Evolutionary conservation across 139 green algal genomes (phyloP).

Genomic region (Gonium pectorale): DNA sequence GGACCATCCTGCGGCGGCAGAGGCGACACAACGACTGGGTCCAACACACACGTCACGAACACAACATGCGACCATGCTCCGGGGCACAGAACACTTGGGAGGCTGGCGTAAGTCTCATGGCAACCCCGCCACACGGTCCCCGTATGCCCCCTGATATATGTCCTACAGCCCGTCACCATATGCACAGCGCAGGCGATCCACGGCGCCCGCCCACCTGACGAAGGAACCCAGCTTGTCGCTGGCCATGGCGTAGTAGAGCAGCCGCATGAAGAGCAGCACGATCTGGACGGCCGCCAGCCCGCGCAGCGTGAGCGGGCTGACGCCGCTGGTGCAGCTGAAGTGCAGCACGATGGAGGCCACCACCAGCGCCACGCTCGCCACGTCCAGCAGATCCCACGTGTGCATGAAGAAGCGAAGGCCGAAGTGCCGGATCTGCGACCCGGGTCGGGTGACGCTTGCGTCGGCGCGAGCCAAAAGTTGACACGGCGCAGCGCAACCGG

Average conservation of each 20-base stretch:
- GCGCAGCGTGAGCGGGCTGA: slow-evolving; percentile 5
- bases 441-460: not conserved
- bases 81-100: no score
- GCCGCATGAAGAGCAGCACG: slow-evolving; percentile 37
- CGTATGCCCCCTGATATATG: no score
- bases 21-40: no score
- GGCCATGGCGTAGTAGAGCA: slow-evolving; percentile 36
- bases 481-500: no score
- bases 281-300: slow-evolving; percentile 12
- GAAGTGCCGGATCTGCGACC: slow-evolving; percentile 25
- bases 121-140: no score
- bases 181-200: not conserved
- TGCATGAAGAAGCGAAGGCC: slow-evolving; percentile 1
- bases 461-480: no score
- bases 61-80: no score
- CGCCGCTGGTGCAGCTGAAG: not conserved
- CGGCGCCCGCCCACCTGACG: not conserved
- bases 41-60: no score
- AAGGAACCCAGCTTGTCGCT: slow-evolving; percentile 18
- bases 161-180: no score
- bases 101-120: no score
- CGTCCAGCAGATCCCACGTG: slow-evolving; percentile 31
- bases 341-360: slow-evolving; percentile 30
- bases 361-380: not conserved
- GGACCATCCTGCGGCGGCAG: slow-evolving; percentile 15